Evolutionary conservation across 2,329 filamentous ascomycete species (phyloP).

Genomic region (Colletotrichum sp.): DNA sequence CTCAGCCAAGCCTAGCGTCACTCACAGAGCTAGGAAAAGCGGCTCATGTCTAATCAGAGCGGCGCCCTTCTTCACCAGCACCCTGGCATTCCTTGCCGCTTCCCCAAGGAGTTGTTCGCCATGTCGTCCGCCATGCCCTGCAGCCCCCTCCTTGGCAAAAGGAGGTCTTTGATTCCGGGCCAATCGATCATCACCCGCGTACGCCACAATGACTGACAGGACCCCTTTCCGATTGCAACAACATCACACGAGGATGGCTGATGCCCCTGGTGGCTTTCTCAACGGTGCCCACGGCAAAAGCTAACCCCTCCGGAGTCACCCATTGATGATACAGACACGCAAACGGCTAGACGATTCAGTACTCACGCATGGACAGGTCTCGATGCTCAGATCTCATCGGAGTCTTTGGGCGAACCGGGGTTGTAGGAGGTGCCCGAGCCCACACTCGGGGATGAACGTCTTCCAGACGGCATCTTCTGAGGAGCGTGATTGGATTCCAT

Average conservation of each 20-base stretch:
- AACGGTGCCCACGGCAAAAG: background rate
- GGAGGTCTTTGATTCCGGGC: background rate
- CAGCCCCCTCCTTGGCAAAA: background rate
- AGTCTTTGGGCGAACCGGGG: background rate
- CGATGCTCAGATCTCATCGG: background rate
- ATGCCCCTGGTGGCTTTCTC: background rate
- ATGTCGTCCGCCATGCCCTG: background rate
- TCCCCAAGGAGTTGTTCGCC: background rate
- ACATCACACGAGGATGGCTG: background rate
- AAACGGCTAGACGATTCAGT: background rate
- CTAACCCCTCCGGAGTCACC: too few relatives aligned
- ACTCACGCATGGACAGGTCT: background rate
- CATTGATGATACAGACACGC: background rate
- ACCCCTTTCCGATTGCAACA: background rate
- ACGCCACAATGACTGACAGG: background rate
- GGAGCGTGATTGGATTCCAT: background rate
- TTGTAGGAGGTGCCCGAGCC: background rate
- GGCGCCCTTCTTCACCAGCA: background rate
- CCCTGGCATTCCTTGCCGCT: background rate
- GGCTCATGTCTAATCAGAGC: background rate
- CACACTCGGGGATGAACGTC: background rate
- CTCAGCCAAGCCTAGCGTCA: background rate
- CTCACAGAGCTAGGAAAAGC: background rate
- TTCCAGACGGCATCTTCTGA: background rate
- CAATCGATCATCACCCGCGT: background rate